Conservation (phyloP, 495 filamentous ascomycete species). For the Neurospora sp. region DNA sequence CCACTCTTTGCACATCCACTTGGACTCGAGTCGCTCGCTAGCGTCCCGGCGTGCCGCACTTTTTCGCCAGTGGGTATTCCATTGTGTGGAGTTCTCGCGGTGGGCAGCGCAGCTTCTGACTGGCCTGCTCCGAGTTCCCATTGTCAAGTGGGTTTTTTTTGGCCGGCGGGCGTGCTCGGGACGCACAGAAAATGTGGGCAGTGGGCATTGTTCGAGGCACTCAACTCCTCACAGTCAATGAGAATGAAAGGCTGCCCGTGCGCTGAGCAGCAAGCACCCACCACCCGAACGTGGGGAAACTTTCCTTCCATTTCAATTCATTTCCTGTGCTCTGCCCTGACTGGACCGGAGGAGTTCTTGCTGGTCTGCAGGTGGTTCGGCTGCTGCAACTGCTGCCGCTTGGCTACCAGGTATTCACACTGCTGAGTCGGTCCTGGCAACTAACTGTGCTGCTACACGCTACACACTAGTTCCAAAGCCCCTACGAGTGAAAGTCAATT, state of each 20-base stretch:
- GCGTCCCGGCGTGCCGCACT: not conserved
- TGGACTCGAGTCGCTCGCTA: not conserved
- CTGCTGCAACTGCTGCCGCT: not conserved
- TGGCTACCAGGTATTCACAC: not conserved
- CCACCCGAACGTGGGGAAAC: not conserved
- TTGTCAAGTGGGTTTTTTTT: not conserved
- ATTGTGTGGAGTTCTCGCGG: not conserved
- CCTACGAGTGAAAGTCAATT: not conserved
- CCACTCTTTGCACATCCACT: not conserved
- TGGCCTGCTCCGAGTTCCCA: not conserved
- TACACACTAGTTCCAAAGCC: not conserved
- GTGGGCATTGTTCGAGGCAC: not conserved
- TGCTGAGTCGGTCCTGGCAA: not conserved
- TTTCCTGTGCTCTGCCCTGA: not conserved
- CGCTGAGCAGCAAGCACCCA: not conserved
- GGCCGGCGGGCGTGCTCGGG: not conserved
- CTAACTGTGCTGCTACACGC: not conserved
- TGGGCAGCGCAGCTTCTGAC: not conserved
- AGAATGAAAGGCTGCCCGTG: not conserved
- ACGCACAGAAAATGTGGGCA: constrained; percentile 5
- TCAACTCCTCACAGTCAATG: not conserved
- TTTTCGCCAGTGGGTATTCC: not conserved
- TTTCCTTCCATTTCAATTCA: not conserved
- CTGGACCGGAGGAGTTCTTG: not conserved
- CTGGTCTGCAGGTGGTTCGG: not conserved